These are phyloP conservation scores for Plasmodium vivax DNA, from an alignment of 169 alveolate species.

Conservation along the genomic window DNA sequence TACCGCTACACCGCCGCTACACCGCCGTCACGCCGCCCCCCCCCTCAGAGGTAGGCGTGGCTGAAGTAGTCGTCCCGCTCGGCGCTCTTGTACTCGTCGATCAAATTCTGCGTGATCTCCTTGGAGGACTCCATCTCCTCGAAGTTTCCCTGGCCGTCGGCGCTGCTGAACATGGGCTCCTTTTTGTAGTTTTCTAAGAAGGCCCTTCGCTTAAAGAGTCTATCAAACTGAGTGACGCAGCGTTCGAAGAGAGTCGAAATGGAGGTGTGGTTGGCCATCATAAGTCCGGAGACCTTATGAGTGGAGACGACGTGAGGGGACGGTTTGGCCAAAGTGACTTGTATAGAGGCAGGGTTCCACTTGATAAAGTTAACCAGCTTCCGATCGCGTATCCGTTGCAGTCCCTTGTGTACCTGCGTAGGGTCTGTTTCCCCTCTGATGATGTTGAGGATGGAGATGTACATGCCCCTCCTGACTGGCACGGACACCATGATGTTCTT, in stretches of 20 bases:
- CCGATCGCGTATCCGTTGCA: slow-evolving; percentile 82
- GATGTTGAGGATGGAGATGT: slow-evolving; percentile 79
- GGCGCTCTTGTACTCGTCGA: slow-evolving; percentile 97
- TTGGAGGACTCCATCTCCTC: slow-evolving; percentile 92
- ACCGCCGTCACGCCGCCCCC: neutral
- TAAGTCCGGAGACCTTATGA: slow-evolving; percentile 97
- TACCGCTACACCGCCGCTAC: no score
- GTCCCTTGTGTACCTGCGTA: slow-evolving; percentile 78
- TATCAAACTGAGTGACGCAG: slow-evolving; percentile 94
- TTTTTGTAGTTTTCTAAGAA: slow-evolving; percentile 95
- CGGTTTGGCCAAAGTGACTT: slow-evolving; percentile 97
- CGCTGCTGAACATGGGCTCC: slow-evolving; percentile 86
- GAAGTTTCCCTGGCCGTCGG: slow-evolving; percentile 91
- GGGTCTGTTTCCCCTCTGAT: slow-evolving; percentile 84
- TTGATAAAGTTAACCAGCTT: slow-evolving; percentile 91
- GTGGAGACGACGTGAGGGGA: slow-evolving; percentile 96
- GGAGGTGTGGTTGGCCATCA: slow-evolving; percentile 99
- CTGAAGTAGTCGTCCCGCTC: slow-evolving; percentile 94
- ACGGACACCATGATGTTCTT: slow-evolving; percentile 95
- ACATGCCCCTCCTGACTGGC: slow-evolving; percentile 79
- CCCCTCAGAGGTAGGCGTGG: slow-evolving; percentile 31
- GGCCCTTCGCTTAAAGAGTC: slow-evolving; percentile 96
- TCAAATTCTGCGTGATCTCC: slow-evolving; percentile 93
- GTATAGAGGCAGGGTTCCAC: slow-evolving; percentile 99
- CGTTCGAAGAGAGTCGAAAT: slow-evolving; percentile 92